Conservation (phyloP, 169 alveolate genomes). For the Plasmodium billcollinsi region DNA sequence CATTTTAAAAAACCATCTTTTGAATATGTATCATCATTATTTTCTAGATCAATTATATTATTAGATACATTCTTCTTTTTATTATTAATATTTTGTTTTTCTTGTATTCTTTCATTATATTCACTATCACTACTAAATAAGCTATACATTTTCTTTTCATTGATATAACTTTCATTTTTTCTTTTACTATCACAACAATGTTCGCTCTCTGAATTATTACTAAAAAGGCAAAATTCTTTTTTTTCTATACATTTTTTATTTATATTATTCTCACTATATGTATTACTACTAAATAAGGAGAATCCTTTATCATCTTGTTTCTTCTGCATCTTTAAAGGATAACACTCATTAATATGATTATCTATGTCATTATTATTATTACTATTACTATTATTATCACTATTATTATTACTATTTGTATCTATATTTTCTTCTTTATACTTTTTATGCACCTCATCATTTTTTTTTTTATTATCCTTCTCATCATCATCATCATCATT, state of each 20-base stretch:
- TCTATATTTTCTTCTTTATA: not conserved
- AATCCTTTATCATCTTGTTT: not conserved
- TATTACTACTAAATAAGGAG: constrained; percentile 12
- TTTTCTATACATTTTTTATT: not conserved
- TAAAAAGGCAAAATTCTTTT: not conserved
- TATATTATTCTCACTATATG: not conserved
- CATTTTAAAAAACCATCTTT: too few relatives aligned
- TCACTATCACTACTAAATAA: too few relatives aligned
- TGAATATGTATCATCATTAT: too few relatives aligned
- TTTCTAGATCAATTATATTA: too few relatives aligned
- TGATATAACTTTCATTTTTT: too few relatives aligned
- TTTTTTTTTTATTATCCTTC: not conserved
- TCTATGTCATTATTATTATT: not conserved
- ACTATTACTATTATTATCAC: too few relatives aligned
- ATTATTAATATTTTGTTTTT: too few relatives aligned
- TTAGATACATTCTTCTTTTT: too few relatives aligned
- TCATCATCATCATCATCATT: not conserved
- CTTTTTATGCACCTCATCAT: not conserved
- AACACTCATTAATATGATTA: not conserved
- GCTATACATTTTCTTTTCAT: too few relatives aligned
- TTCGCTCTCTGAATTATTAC: constrained; percentile 7
- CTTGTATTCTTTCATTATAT: too few relatives aligned
- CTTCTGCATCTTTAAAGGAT: not conserved
- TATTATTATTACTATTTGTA: not conserved
- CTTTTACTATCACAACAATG: too few relatives aligned